These are phyloP conservation scores for Colletotrichum incanum DNA, from an alignment of 2,329 filamentous ascomycete genomes.

Conservation along the genomic window DNA sequence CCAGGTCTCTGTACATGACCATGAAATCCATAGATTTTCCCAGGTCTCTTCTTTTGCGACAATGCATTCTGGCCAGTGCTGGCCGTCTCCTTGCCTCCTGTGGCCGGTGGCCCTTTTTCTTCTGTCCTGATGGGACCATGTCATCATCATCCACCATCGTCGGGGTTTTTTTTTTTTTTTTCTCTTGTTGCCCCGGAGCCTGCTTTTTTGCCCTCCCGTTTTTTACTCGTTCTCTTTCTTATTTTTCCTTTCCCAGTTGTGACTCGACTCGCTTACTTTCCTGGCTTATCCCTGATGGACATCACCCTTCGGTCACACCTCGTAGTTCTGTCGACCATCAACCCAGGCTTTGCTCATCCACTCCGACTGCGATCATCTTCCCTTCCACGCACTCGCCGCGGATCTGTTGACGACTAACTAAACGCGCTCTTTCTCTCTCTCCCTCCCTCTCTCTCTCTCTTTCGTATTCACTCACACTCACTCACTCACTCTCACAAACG, in stretches of 20 bases:
- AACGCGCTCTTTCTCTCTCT: not conserved
- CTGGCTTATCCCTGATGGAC: slow-evolving; percentile 35
- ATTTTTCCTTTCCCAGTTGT: not conserved
- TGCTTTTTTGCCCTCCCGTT: slow-evolving; percentile 12
- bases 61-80: slow-evolving; percentile 37
- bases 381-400: not conserved
- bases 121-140: slow-evolving; percentile 31
- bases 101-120: not conserved
- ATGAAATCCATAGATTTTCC: not conserved
- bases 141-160: slow-evolving; percentile 34
- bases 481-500: not conserved
- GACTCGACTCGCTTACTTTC: slow-evolving; percentile 19
- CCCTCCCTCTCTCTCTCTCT: not conserved
- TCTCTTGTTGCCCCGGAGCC: slow-evolving; percentile 25
- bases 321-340: slow-evolving; percentile 10
- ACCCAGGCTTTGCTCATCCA: slow-evolving; percentile 30
- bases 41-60: slow-evolving; percentile 25
- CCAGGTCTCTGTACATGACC: slow-evolving; percentile 32
- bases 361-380: not conserved
- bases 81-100: slow-evolving; percentile 8
- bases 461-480: too few relatives aligned
- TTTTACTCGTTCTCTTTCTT: slow-evolving; percentile 15
- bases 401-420: not conserved
- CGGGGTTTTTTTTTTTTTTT: too few relatives aligned
- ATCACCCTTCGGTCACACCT: slow-evolving; percentile 21